Evolutionary conservation across 208 protist species (phyloP).

Genomic region (Acanthamoeba healyi): DNA sequence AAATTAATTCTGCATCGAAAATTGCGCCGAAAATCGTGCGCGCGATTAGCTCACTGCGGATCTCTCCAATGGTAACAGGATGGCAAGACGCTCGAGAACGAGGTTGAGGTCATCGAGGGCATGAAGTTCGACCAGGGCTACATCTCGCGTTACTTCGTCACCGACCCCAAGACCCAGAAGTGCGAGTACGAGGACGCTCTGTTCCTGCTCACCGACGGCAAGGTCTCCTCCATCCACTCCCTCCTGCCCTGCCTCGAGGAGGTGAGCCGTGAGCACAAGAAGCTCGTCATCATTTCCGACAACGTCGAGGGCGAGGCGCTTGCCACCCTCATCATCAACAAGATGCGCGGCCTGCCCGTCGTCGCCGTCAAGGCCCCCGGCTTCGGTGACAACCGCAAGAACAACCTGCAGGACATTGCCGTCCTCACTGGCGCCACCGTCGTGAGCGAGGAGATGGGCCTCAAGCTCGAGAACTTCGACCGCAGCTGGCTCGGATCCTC

Average conservation of each 20-base stretch:
- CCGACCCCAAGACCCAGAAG: conserved; percentile 97
- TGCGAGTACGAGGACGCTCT: conserved; percentile 96
- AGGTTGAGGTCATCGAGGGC: conserved; percentile 98
- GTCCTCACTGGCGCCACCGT: conserved; percentile 96
- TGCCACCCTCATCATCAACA: conserved; percentile 96
- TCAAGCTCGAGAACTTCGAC: conserved; percentile 85
- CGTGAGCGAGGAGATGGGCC: conserved; percentile 87
- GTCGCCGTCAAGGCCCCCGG: conserved; percentile 97
- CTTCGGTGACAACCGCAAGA: conserved; percentile 99
- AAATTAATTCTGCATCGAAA: background rate
- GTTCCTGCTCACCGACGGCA: conserved; percentile 97
- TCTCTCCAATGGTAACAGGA: conserved; percentile 89
- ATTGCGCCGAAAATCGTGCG: background rate
- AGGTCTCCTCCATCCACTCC: conserved; percentile 94
- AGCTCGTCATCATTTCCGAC: conserved; percentile 99
- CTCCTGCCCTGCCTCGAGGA: conserved; percentile 95
- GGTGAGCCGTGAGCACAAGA: conserved; percentile 90
- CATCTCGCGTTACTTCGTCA: conserved; percentile 99
- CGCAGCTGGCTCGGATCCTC: conserved; percentile 85
- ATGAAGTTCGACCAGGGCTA: conserved; percentile 98
- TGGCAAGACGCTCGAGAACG: conserved; percentile 98
- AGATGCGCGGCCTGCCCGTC: conserved; percentile 91
- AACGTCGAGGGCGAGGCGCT: conserved; percentile 98
- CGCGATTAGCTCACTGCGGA: too few relatives aligned
- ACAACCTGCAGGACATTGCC: conserved; percentile 98